A percentile compares a stretch with the other conserved stretches of the same genome.
These are phyloP conservation scores for Coprinopsis strossmayeri DNA, from an alignment of 768 basidiomycete genomes.

Conservation along the genomic window DNA sequence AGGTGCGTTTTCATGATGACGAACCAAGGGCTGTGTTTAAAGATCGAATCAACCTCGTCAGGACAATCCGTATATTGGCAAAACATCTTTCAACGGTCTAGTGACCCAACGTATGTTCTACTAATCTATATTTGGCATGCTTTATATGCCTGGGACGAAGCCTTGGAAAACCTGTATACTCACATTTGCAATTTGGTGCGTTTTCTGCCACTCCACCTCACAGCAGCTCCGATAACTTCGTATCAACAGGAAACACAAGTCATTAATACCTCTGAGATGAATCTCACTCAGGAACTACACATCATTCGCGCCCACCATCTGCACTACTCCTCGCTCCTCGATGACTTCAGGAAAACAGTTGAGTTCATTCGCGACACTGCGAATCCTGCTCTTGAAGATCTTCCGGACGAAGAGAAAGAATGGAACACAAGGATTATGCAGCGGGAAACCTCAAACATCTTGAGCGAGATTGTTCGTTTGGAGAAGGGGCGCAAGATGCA, in stretches of 20 bases:
- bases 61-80: slow-evolving; percentile 45
- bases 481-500: slow-evolving; percentile 29
- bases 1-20: slow-evolving; percentile 26
- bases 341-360: slow-evolving; percentile 41
- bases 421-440: slow-evolving; percentile 18
- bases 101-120: slow-evolving; percentile 51
- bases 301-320: slow-evolving; percentile 47
- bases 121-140: slow-evolving; percentile 53
- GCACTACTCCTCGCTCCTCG: slow-evolving; percentile 41
- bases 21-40: too few relatives aligned
- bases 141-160: slow-evolving; percentile 57
- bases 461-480: slow-evolving; percentile 37
- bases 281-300: slow-evolving; percentile 43
- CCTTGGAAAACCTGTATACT: slow-evolving; percentile 43
- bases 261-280: slow-evolving; percentile 33
- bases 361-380: slow-evolving; percentile 33
- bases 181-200: slow-evolving; percentile 45
- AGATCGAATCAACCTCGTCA: too few relatives aligned
- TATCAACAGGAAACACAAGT: slow-evolving; percentile 35
- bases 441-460: slow-evolving; percentile 33
- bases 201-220: too few relatives aligned
- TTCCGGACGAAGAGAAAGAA: slow-evolving; percentile 3
- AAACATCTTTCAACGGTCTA: slow-evolving; percentile 29
- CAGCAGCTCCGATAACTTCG: too few relatives aligned
- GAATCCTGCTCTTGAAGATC: slow-evolving; percentile 30